Evolutionary conservation across 768 basidiomycete species (phyloP).

Genomic region (Chalciporus piperatus): DNA sequence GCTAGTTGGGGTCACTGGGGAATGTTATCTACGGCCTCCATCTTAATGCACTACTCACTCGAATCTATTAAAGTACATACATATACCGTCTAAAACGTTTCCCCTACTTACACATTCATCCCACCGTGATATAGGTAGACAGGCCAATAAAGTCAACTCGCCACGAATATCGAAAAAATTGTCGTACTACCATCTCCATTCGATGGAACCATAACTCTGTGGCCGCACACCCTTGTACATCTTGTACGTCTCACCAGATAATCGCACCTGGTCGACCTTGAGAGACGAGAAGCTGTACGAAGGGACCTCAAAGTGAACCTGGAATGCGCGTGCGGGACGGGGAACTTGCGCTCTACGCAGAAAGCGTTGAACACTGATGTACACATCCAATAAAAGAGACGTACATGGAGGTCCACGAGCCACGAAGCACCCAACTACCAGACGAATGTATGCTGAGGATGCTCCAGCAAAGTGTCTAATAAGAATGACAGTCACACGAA

Average conservation of each 20-base stretch:
- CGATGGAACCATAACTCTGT: conserved; percentile 32
- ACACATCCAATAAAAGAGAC: conserved; percentile 20
- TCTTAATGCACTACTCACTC: conserved; percentile 24
- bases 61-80: conserved; percentile 13
- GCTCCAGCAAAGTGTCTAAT: conserved; percentile 81
- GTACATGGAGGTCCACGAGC: conserved; percentile 70
- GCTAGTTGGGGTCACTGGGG: background rate
- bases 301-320: conserved; percentile 68
- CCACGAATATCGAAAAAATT: background rate
- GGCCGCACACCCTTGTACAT: conserved; percentile 89
- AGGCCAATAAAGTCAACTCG: too few relatives aligned
- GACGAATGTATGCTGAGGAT: conserved; percentile 66
- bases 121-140: background rate
- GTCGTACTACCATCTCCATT: conserved; percentile 32
- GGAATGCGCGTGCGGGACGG: conserved; percentile 73
- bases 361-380: conserved; percentile 1
- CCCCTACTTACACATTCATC: background rate
- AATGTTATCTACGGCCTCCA: conserved; percentile 1
- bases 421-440: conserved; percentile 68
- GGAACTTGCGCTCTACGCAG: conserved; percentile 38
- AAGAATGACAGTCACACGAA: background rate
- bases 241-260: conserved; percentile 80
- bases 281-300: conserved; percentile 73
- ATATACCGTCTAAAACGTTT: conserved; percentile 12
- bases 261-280: conserved; percentile 81